Conservation (phyloP, 2,329 filamentous ascomycete genomes). For the Colletotrichum sublineola region DNA sequence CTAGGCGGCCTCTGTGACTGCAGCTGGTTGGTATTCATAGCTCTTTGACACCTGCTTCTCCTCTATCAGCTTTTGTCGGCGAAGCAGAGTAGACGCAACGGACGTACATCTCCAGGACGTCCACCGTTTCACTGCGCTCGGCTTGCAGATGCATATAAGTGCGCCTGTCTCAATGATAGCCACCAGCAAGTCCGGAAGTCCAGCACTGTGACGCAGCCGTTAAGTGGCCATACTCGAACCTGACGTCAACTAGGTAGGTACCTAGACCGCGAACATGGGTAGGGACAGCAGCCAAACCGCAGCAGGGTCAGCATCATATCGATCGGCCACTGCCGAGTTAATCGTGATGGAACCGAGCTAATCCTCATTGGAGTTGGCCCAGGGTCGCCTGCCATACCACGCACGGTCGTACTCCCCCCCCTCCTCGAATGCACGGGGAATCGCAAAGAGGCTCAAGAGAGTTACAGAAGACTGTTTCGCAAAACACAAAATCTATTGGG, state of each 20-base stretch:
- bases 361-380: not conserved
- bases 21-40: constrained; percentile 26
- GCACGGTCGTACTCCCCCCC: constrained; percentile 29
- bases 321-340: not conserved
- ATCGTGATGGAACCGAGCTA: not conserved
- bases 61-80: not conserved
- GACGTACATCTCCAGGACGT: not conserved
- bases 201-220: constrained; percentile 26
- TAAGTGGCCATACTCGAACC: constrained; percentile 6
- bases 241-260: constrained; percentile 27
- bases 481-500: constrained; percentile 28
- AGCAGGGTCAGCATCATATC: not conserved
- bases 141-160: constrained; percentile 34
- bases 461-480: constrained; percentile 38
- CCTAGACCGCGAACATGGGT: constrained; percentile 3
- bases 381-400: constrained; percentile 14
- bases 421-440: constrained; percentile 22
- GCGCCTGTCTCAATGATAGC: not conserved
- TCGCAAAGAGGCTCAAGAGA: constrained; percentile 17
- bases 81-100: constrained; percentile 5
- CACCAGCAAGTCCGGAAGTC: not conserved
- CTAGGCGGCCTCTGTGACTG: constrained; percentile 23
- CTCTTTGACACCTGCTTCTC: not conserved
- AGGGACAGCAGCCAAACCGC: not conserved
- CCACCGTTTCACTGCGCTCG: not conserved